These are phyloP conservation scores for Posidonia australis DNA, from an alignment of 106 monocot species.

Conservation along the genomic window DNA sequence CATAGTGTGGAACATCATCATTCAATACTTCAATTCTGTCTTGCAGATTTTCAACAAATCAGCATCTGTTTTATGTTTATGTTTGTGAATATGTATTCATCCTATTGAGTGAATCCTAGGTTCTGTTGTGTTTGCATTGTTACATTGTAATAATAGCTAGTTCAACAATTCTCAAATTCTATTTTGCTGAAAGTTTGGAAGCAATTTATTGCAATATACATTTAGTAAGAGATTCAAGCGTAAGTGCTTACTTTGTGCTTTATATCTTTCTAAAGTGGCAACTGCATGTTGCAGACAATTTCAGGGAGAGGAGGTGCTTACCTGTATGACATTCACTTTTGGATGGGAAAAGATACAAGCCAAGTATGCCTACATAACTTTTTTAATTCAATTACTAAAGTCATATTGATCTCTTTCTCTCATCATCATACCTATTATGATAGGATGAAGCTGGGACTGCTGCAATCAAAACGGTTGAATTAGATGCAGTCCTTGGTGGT, in stretches of 20 bases:
- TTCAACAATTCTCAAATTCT: not conserved
- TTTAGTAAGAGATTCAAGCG: not conserved
- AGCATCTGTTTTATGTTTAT: too few relatives aligned
- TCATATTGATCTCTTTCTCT: not conserved
- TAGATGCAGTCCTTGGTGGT: slow-evolving; percentile 59
- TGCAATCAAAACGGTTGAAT: slow-evolving; percentile 62
- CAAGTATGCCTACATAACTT: slow-evolving; percentile 25
- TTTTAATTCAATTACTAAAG: not conserved
- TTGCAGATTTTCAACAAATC: too few relatives aligned
- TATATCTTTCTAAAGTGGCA: not conserved
- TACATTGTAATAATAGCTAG: too few relatives aligned
- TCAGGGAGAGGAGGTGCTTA: slow-evolving; percentile 47
- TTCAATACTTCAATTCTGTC: too few relatives aligned
- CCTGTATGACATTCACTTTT: slow-evolving; percentile 56
- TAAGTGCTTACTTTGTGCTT: not conserved
- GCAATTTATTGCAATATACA: not conserved
- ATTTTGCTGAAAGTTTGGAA: not conserved
- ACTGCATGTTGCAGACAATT: slow-evolving; percentile 28
- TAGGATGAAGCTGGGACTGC: slow-evolving; percentile 74
- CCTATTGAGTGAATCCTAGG: too few relatives aligned
- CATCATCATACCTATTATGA: not conserved
- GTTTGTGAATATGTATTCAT: too few relatives aligned
- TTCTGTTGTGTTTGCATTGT: too few relatives aligned
- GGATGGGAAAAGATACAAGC: slow-evolving; percentile 67
- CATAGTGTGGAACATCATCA: too few relatives aligned